A percentile compares a stretch with the other conserved stretches of the same genome.
Conservation (phyloP, 78 protist species). For the Emiliania huxleyi region DNA sequence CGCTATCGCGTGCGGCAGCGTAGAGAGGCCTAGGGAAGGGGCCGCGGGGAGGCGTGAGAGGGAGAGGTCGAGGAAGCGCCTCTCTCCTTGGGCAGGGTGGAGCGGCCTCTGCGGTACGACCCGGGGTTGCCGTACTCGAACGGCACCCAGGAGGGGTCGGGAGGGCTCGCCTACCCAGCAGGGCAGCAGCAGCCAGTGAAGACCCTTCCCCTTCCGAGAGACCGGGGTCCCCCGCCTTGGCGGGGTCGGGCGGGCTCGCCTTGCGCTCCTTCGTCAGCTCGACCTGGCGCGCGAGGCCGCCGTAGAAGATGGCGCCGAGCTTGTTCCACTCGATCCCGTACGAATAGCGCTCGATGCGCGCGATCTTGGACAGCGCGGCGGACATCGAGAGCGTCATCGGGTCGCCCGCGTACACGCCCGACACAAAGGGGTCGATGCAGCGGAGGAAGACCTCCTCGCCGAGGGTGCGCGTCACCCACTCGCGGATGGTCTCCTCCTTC, state of each 20-base stretch:
- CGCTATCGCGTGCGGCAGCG: constrained; percentile 1
- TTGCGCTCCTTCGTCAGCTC: constrained; percentile 25
- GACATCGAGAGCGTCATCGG: background rate
- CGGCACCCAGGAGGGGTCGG: background rate
- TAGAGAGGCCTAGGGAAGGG: too few relatives aligned
- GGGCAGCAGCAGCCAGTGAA: too few relatives aligned
- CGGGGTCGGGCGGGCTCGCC: background rate
- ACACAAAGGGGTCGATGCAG: constrained; percentile 48
- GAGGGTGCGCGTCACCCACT: constrained; percentile 31
- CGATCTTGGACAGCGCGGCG: constrained; percentile 29
- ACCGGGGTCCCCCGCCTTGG: too few relatives aligned
- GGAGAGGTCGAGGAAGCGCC: too few relatives aligned
- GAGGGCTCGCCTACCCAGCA: background rate
- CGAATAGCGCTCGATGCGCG: background rate
- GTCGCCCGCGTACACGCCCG: constrained; percentile 58
- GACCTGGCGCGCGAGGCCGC: constrained; percentile 21
- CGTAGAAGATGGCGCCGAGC: background rate
- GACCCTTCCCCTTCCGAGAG: too few relatives aligned
- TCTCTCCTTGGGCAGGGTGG: background rate
- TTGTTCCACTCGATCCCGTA: background rate
- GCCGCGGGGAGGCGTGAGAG: too few relatives aligned
- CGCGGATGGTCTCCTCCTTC: constrained; percentile 35
- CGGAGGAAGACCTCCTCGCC: constrained; percentile 26
- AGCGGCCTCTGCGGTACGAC: constrained; percentile 21
- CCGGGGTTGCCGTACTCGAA: constrained; percentile 8